Evolutionary conservation across 2,329 filamentous ascomycete species (phyloP), one percentile per base, ranked within the genome.

Genomic region (Aspergillus aculeatus): DNA sequence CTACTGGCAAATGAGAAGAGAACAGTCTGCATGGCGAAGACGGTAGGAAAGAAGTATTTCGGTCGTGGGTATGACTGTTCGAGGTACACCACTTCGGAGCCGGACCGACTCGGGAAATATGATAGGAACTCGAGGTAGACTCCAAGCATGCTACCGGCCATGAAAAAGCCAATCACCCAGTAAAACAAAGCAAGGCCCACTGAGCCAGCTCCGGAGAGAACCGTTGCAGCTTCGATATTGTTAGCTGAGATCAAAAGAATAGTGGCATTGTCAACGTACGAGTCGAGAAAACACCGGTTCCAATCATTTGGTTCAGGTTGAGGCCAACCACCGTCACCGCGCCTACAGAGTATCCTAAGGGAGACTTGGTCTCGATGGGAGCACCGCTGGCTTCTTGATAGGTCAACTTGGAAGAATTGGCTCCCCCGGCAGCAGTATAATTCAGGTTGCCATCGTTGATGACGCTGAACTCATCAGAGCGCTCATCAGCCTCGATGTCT

Each of bases 51-150:
- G 61, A 90, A 81, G 68, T 85, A 87, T 57, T 80, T 82, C 0
- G 87, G 88, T 1, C 85, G 80, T 1, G 86, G 86, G 62, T 83
- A 90, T 0, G 86, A 84, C 67, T 90, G 87, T 64, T 90, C 87
- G 0, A 90, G 79, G 64, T 89, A 90, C 0, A 88, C 87, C 0
- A 88, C 86, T 66, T 90, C 86, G 0, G 83, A 82, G 0, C 87
- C 87, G 2, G 84, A 88, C 7, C 87, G 83, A 67, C 83, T 89
- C 0, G 87, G 86, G 60, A 89, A 90, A 62, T 86, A 89, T 1
- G 84, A 80, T 0, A 86, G 82, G 14, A 84, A 83, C 66, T 90
- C 87, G 9, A 89, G 81, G 58, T 89, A 89, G 0, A 87, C 81
- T 0, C 80, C 75, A 3, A 88, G 79, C 1, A 82, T 82, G 2